Conservation (phyloP, 2,329 filamentous ascomycete species). For the Fusarium sp. region DNA sequence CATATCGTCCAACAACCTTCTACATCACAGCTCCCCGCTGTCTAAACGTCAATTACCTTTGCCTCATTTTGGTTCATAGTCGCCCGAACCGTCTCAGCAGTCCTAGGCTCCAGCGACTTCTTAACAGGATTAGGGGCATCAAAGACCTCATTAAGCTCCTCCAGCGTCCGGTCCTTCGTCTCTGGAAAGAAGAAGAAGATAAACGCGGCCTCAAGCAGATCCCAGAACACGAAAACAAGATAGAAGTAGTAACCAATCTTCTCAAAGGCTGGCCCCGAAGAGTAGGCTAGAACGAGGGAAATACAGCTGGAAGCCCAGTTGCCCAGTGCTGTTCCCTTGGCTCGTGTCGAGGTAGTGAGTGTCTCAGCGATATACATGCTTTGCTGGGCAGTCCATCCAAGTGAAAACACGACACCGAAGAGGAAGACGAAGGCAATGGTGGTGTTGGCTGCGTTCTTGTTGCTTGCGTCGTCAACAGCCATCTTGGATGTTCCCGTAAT, state of each 20-base stretch:
- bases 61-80: constrained; percentile 13
- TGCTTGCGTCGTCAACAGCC: constrained; percentile 31
- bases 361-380: constrained; percentile 50
- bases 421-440: constrained; percentile 52
- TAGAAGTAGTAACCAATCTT: constrained; percentile 57
- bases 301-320: constrained; percentile 52
- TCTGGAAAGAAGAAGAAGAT: constrained; percentile 62
- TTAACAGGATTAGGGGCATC: constrained; percentile 29
- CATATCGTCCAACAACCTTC: rapidly evolving
- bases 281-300: constrained; percentile 55
- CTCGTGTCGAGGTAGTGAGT: constrained; percentile 45
- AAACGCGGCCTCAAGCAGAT: constrained; percentile 51
- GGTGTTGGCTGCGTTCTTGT: constrained; percentile 42
- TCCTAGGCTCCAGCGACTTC: constrained; percentile 32
- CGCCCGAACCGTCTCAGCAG: constrained; percentile 21
- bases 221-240: constrained; percentile 56
- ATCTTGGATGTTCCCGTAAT: constrained; percentile 36
- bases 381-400: constrained; percentile 60
- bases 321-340: constrained; percentile 51
- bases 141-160: constrained; percentile 53
- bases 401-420: constrained; percentile 61
- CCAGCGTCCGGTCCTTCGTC: constrained; percentile 58
- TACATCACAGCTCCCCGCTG: too few species aligned
- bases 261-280: constrained; percentile 53
- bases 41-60: constrained; percentile 6